Conservation (phyloP, 2,329 filamentous ascomycete species). For the Plenodomus lindquistii region DNA sequence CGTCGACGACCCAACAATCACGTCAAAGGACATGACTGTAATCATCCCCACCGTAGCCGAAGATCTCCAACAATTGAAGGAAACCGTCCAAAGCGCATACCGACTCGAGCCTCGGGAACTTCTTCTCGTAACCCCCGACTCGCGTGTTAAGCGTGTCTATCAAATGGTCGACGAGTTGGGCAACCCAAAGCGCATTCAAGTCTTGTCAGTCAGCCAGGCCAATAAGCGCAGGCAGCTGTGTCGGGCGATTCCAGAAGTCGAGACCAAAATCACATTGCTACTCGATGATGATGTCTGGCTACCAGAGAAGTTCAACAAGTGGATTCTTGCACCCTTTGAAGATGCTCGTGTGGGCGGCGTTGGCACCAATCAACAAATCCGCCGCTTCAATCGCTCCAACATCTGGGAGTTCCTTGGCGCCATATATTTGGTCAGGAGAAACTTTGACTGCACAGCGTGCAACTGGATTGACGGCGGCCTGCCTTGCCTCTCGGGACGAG, state of each 20-base stretch:
- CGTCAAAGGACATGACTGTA: conserved; percentile 83
- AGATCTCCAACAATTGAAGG: conserved; percentile 78
- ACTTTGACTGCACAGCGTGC: conserved; percentile 95
- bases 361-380: conserved; percentile 86
- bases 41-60: conserved; percentile 93
- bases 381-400: conserved; percentile 66
- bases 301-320: conserved; percentile 81
- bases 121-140: conserved; percentile 84
- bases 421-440: conserved; percentile 88
- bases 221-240: conserved; percentile 97
- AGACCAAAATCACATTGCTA: conserved; percentile 84
- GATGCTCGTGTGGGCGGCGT: conserved; percentile 83
- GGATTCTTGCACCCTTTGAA: conserved; percentile 93
- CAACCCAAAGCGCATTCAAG: conserved; percentile 64
- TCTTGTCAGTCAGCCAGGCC: conserved; percentile 79
- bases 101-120: conserved; percentile 71
- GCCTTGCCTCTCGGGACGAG: conserved; percentile 95
- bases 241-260: conserved; percentile 82
- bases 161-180: conserved; percentile 56
- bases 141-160: conserved; percentile 71
- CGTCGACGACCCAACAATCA: conserved; percentile 78
- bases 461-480: conserved; percentile 93
- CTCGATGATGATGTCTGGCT: conserved; percentile 96
- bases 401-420: conserved; percentile 90
- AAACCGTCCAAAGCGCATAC: conserved; percentile 78